phyloP scores from a whole-genome alignment of 2,329 filamentous ascomycete species.

The Chaetoscypha palmicola region DNA sequence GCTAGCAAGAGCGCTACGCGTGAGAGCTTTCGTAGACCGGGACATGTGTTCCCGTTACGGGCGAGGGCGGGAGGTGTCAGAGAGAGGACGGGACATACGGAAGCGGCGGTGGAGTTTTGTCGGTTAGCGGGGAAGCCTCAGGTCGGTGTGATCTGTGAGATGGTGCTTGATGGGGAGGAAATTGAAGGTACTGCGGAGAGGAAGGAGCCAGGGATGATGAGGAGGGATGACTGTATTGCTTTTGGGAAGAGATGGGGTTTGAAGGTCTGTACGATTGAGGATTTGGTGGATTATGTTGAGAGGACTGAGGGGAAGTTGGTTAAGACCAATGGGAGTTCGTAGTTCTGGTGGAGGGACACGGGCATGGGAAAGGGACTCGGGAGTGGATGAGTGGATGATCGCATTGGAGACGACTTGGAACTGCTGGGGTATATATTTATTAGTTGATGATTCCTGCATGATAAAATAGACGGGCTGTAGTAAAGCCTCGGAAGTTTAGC shows the following conservation, averaged over 20 bases:
- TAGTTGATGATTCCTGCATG: neutral
- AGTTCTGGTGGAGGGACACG: neutral
- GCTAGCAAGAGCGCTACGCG: slow-evolving; percentile 52
- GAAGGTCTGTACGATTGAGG: slow-evolving; percentile 92
- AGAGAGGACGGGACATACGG: slow-evolving; percentile 78
- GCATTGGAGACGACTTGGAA: too few species aligned
- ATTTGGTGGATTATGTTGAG: slow-evolving; percentile 61
- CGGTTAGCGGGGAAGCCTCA: slow-evolving; percentile 69
- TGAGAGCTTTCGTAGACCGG: slow-evolving; percentile 68
- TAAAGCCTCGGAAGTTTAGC: neutral
- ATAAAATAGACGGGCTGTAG: neutral
- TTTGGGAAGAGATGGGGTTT: slow-evolving; percentile 87
- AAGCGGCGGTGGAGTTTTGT: slow-evolving; percentile 89
- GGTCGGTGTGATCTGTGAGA: slow-evolving; percentile 81
- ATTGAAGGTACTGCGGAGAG: slow-evolving; percentile 61
- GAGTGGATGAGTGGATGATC: neutral
- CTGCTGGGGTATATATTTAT: neutral
- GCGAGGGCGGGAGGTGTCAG: slow-evolving; percentile 74
- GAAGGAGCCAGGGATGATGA: slow-evolving; percentile 76
- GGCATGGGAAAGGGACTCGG: neutral
- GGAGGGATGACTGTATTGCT: slow-evolving; percentile 75
- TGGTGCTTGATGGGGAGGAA: slow-evolving; percentile 78
- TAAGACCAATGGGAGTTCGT: slow-evolving; percentile 18
- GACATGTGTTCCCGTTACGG: slow-evolving; percentile 82
- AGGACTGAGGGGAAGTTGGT: slow-evolving; percentile 27